Conservation (phyloP, 495 filamentous ascomycete genomes). For the Penicillium arizonense region DNA sequence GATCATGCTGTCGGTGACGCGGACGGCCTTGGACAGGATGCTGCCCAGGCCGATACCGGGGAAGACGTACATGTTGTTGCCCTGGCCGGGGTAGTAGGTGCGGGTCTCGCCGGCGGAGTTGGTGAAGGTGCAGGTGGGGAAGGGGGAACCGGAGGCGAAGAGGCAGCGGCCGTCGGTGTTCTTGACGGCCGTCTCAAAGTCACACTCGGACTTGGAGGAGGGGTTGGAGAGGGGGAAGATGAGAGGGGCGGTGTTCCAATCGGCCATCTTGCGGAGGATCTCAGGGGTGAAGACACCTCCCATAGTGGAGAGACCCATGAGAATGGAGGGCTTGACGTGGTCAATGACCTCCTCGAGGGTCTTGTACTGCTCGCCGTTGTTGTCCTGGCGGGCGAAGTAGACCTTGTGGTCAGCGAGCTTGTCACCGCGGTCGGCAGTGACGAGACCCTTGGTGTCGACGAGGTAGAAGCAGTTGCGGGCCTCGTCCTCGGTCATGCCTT, state of each 20-base stretch:
- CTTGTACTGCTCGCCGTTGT: conserved; percentile 86
- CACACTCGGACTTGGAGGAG: conserved; percentile 93
- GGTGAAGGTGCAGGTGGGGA: conserved; percentile 66
- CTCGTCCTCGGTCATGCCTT: conserved; percentile 88
- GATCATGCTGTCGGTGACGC: conserved; percentile 89
- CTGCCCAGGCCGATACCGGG: conserved; percentile 94
- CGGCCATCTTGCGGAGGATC: conserved; percentile 79
- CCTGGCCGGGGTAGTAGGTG: conserved; percentile 85
- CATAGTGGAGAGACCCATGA: conserved; percentile 92
- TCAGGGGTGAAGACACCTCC: conserved; percentile 91
- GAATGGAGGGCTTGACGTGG: conserved; percentile 88
- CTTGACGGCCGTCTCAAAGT: conserved; percentile 84
- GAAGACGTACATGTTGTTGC: conserved; percentile 94
- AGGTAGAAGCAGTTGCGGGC: conserved; percentile 93
- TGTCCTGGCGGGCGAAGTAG: conserved; percentile 92
- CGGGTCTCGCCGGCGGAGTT: conserved; percentile 59
- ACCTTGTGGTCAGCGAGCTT: conserved; percentile 95
- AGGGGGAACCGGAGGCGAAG: conserved; percentile 94
- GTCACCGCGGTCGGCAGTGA: conserved; percentile 91
- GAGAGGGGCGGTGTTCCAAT: conserved; percentile 77
- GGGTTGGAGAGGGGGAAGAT: conserved; percentile 96
- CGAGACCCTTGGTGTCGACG: conserved; percentile 94
- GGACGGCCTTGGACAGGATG: conserved; percentile 85
- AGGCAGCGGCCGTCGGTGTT: conserved; percentile 87
- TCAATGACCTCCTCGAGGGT: conserved; percentile 91